Evolutionary conservation across 106 monocot species (phyloP).

Genomic region (Dioscorea dumetorum): DNA sequence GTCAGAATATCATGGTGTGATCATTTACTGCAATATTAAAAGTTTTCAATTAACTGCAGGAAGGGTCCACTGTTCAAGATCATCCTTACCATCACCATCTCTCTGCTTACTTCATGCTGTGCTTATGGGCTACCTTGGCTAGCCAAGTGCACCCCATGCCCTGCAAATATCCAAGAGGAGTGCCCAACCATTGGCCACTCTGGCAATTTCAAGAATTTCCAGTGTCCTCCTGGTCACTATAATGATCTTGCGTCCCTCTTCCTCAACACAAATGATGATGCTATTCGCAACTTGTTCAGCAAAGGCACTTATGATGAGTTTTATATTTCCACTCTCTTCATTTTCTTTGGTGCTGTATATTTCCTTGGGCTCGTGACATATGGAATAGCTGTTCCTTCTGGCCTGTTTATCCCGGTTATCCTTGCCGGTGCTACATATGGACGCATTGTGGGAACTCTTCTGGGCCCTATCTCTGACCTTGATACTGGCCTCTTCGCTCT

Average conservation of each 20-base stretch:
- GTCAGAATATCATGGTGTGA: not conserved
- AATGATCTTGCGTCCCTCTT: conserved; percentile 89
- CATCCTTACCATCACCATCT: conserved; percentile 52
- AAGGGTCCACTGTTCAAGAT: conserved; percentile 74
- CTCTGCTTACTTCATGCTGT: conserved; percentile 76
- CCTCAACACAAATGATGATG: conserved; percentile 87
- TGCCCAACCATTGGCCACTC: conserved; percentile 75
- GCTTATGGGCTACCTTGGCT: conserved; percentile 90
- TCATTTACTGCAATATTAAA: not conserved
- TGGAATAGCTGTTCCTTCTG: conserved; percentile 86
- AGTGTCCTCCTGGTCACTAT: conserved; percentile 80
- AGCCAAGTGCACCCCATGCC: conserved; percentile 65
- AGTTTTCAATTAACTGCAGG: conserved; percentile 33
- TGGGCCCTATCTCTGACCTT: conserved; percentile 42
- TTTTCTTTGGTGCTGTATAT: conserved; percentile 58
- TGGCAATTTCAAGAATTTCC: conserved; percentile 83
- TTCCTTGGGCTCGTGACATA: conserved; percentile 80
- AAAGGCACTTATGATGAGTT: conserved; percentile 54
- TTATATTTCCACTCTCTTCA: conserved; percentile 41
- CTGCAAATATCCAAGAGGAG: conserved; percentile 27
- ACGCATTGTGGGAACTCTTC: conserved; percentile 53
- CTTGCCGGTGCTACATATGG: conserved; percentile 83
- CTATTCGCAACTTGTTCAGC: conserved; percentile 81
- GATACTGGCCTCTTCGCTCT: conserved; percentile 84
- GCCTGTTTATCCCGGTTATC: conserved; percentile 94